These are phyloP conservation scores for Coniochaeta sp. DNA, from an alignment of 2,329 filamentous ascomycete species.

Conservation along the genomic window DNA sequence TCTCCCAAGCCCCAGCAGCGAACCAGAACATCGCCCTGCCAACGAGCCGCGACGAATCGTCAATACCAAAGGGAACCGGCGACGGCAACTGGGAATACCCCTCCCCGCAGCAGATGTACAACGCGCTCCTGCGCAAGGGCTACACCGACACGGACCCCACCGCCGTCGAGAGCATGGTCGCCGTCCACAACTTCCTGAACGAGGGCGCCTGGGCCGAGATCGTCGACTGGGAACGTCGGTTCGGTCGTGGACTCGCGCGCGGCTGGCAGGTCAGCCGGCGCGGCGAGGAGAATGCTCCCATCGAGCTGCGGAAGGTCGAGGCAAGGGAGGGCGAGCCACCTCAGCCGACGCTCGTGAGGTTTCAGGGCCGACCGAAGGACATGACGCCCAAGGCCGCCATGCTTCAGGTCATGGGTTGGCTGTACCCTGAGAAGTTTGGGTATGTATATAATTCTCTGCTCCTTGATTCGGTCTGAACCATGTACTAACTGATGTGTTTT, in stretches of 20 bases:
- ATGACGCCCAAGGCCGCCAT: slow-evolving; percentile 87
- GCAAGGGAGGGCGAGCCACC: slow-evolving; percentile 37
- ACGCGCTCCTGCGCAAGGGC: slow-evolving; percentile 90
- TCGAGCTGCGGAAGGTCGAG: slow-evolving; percentile 27
- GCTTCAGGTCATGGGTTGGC: slow-evolving; percentile 67
- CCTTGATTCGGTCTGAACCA: too few relatives aligned
- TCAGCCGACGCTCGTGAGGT: slow-evolving; percentile 71
- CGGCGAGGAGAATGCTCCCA: slow-evolving; percentile 56
- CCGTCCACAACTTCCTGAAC: slow-evolving; percentile 96
- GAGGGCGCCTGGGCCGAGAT: slow-evolving; percentile 97
- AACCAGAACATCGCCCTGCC: slow-evolving; percentile 69
- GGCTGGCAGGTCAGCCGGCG: slow-evolving; percentile 69
- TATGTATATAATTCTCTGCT: slow-evolving; percentile 30
- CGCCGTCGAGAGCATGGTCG: slow-evolving; percentile 93
- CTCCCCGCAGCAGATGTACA: slow-evolving; percentile 99
- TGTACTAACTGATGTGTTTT: not conserved
- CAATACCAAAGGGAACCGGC: slow-evolving; percentile 80
- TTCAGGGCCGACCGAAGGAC: slow-evolving; percentile 83
- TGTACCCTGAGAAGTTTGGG: slow-evolving; percentile 76
- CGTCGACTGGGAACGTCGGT: slow-evolving; percentile 84
- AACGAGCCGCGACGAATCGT: slow-evolving; percentile 73
- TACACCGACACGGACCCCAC: slow-evolving; percentile 91
- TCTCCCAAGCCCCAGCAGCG: slow-evolving; percentile 71
- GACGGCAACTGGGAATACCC: slow-evolving; percentile 93
- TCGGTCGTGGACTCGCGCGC: slow-evolving; percentile 61